A percentile compares a stretch with the other conserved stretches of the same genome.
These are phyloP conservation scores for Fistulifera solaris DNA, from an alignment of 108 stramenopile species.

Conservation along the genomic window DNA sequence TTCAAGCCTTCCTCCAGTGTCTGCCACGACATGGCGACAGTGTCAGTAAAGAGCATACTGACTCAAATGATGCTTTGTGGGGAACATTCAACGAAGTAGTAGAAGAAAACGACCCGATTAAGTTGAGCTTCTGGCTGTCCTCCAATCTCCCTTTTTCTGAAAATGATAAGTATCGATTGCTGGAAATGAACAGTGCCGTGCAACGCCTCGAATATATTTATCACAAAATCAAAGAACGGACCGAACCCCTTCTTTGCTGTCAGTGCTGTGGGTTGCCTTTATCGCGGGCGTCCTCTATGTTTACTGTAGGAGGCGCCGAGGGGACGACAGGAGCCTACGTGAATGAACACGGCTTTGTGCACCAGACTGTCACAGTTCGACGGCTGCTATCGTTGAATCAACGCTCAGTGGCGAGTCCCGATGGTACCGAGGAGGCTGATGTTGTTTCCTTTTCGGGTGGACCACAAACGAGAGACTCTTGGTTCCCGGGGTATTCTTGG, in stretches of 20 bases:
- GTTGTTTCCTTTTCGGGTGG: conserved; percentile 30
- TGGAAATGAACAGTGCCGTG: conserved; percentile 35
- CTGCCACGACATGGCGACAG: not conserved
- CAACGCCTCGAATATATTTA: conserved; percentile 45
- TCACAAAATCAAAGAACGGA: conserved; percentile 7
- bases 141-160: conserved; percentile 56
- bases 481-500: conserved; percentile 77
- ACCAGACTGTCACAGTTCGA: conserved; percentile 66
- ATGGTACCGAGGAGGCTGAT: not conserved
- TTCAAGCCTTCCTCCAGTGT: not conserved
- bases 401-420: too few relatives aligned
- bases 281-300: conserved; percentile 32
- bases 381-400: conserved; percentile 23
- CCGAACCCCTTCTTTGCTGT: conserved; percentile 36
- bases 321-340: conserved; percentile 73
- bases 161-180: conserved; percentile 43
- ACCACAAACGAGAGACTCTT: conserved; percentile 50
- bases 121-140: conserved; percentile 73
- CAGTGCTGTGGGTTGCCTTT: conserved; percentile 34
- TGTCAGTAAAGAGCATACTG: not conserved
- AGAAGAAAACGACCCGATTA: conserved; percentile 1
- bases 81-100: too few relatives aligned
- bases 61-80: conserved; percentile 1
- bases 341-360: conserved; percentile 72
- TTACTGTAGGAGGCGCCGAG: conserved; percentile 64